Base-by-base conservation (phyloP, 371 early-diverging fungal genomes). In the Syncephalastrum contaminatum region DNA sequence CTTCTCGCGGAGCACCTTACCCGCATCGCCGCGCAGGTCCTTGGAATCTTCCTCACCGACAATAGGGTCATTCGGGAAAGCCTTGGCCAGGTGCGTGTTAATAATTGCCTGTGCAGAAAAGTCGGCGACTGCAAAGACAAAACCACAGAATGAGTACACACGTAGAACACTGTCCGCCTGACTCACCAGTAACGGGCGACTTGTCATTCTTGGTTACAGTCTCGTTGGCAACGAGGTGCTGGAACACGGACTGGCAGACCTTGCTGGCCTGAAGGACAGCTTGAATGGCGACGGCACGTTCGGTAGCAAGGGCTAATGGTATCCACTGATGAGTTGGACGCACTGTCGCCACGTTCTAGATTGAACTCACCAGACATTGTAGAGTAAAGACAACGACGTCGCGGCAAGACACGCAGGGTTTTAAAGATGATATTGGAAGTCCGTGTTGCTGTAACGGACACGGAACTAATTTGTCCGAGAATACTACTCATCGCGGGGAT, bases 101-200 rank as follows among this genome's bases (percentile, higher is more conserved):
- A 98, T 90, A n/a, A 98, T 87, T 5, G 97, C 97, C 73, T 98
- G 98, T 14, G 95, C 90, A 47, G 93, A 89, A 69, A 86, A 97
- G 69, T 98, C 98, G 20, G 97, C 98, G 30, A 97, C 95, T 91
- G 61, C 14, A 53, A n/a, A 39, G 4, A 20, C 16, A 25, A 2
- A 30, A 8, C 2, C 7, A 5, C 12, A 12, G 10, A 30, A 45
- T 46, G 25, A 40, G 14, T 7, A 30, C 7, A 10, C 4, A 2
- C 8, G 18, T n/a, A 30, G 49, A 49, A 46, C 30, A 43, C 10
- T 12, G 19, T 13, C 41, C 24, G 45, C 3, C 5, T 16, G 27
- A 30, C 47, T 65, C 75, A 88, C 93, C 78, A 16, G 98, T 98
- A 19, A 98, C 98, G 25, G 98, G 98, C 1, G 93, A 92, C 66